These are phyloP conservation scores for Pulveroboletus ravenelii DNA, from an alignment of 768 basidiomycete genomes.

Conservation along the genomic window DNA sequence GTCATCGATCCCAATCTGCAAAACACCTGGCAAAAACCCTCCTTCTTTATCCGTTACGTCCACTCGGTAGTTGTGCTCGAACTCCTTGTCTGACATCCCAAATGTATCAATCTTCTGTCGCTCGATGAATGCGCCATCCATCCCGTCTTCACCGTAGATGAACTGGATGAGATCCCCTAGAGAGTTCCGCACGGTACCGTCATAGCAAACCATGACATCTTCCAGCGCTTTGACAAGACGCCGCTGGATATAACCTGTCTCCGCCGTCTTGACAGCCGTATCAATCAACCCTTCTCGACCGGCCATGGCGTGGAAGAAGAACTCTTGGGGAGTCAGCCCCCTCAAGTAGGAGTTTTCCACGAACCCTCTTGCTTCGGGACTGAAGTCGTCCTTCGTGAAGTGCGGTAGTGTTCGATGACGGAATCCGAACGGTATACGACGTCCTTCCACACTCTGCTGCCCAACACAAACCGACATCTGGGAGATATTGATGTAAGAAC, in stretches of 20 bases:
- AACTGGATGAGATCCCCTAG: slow-evolving; percentile 95
- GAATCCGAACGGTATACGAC: slow-evolving; percentile 98
- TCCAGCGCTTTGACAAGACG: slow-evolving; percentile 97
- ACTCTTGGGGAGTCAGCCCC: slow-evolving; percentile 95
- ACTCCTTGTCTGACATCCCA: slow-evolving; percentile 72
- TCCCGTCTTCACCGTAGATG: slow-evolving; percentile 96
- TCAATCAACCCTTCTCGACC: slow-evolving; percentile 99
- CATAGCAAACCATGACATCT: slow-evolving; percentile 96
- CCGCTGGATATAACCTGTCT: slow-evolving; percentile 98
- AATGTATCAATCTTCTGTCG: slow-evolving; percentile 91
- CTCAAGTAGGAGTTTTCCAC: slow-evolving; percentile 98
- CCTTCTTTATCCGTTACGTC: slow-evolving; percentile 83
- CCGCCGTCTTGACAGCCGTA: slow-evolving; percentile 99
- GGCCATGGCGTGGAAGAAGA: slow-evolving; percentile 99
- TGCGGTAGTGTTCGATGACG: slow-evolving; percentile 94
- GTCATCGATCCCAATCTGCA: slow-evolving; percentile 87
- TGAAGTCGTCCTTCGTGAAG: slow-evolving; percentile 98
- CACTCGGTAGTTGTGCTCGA: slow-evolving; percentile 91
- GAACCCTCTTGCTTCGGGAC: slow-evolving; percentile 95
- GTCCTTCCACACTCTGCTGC: slow-evolving; percentile 96
- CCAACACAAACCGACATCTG: slow-evolving; percentile 99
- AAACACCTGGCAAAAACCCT: slow-evolving; percentile 72
- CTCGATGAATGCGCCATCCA: slow-evolving; percentile 98
- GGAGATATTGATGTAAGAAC: slow-evolving; percentile 99
- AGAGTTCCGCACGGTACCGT: slow-evolving; percentile 96